phyloP scores from a whole-genome alignment of 495 filamentous ascomycete species.

The Podospora pseudoanserina region DNA sequence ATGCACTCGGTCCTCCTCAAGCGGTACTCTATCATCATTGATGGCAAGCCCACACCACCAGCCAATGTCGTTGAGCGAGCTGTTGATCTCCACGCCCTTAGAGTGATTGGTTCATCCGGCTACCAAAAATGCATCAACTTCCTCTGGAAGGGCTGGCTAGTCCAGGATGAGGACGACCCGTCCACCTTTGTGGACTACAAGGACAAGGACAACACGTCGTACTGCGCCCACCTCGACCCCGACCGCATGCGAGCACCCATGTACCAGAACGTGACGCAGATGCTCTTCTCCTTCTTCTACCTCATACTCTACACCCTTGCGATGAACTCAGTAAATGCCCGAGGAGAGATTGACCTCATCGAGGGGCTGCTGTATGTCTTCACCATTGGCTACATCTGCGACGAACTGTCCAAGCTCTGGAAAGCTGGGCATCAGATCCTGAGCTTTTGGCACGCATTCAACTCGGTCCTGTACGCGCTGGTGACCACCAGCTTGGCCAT shows the following conservation, averaged over 20 bases:
- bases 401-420: constrained; percentile 83
- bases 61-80: constrained; percentile 87
- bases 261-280: constrained; percentile 88
- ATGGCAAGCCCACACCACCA: constrained; percentile 66
- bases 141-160: constrained; percentile 94
- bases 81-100: constrained; percentile 85
- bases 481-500: constrained; percentile 72
- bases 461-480: constrained; percentile 72
- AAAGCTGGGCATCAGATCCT: constrained; percentile 88
- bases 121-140: constrained; percentile 90
- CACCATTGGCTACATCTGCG: constrained; percentile 87
- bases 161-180: constrained; percentile 87
- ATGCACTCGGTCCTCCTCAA: constrained; percentile 82
- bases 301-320: constrained; percentile 81
- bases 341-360: constrained; percentile 74
- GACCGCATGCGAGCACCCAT: constrained; percentile 87
- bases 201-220: constrained; percentile 66
- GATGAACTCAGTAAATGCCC: constrained; percentile 82
- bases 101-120: constrained; percentile 83
- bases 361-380: constrained; percentile 86
- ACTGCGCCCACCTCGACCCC: constrained; percentile 81
- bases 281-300: constrained; percentile 76
- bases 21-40: constrained; percentile 75
- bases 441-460: constrained; percentile 95
- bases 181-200: constrained; percentile 80